Evolutionary conservation across 1,139 yeast genomes (phyloP).

Genomic region (Petasospora fabianii): DNA sequence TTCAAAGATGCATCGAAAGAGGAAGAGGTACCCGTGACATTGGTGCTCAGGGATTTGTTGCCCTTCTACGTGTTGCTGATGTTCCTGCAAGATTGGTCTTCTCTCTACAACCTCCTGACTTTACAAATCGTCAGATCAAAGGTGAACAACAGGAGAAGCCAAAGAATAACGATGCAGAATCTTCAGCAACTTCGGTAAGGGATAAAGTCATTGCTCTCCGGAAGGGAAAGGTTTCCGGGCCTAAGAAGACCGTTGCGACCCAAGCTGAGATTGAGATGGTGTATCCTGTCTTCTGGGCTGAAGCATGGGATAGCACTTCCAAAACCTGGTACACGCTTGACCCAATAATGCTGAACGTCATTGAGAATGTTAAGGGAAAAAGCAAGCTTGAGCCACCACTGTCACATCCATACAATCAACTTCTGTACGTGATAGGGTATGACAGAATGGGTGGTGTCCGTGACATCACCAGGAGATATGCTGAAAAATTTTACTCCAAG

Average conservation of each 20-base stretch:
- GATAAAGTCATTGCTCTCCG: slow-evolving; percentile 19
- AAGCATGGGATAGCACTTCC: slow-evolving; percentile 78
- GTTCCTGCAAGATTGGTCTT: slow-evolving; percentile 71
- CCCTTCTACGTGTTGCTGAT: slow-evolving; percentile 66
- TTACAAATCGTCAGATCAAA: slow-evolving; percentile 37
- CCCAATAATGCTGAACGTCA: slow-evolving; percentile 59
- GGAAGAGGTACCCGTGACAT: slow-evolving; percentile 73
- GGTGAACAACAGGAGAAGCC: neutral
- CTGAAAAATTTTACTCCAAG: slow-evolving; percentile 66
- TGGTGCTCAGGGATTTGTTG: slow-evolving; percentile 85
- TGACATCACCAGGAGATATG: slow-evolving; percentile 85
- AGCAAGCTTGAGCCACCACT: slow-evolving; percentile 77
- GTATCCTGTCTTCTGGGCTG: slow-evolving; percentile 88
- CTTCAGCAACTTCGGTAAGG: slow-evolving; percentile 9
- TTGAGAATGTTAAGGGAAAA: slow-evolving; percentile 61
- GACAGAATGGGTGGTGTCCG: slow-evolving; percentile 61
- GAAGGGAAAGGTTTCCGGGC: slow-evolving; percentile 13
- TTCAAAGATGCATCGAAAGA: slow-evolving; percentile 38
- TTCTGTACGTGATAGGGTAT: slow-evolving; percentile 75
- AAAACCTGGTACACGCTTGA: slow-evolving; percentile 84
- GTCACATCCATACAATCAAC: slow-evolving; percentile 52
- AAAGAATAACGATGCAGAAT: no score
- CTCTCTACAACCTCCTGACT: slow-evolving; percentile 89
- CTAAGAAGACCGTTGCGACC: slow-evolving; percentile 10
- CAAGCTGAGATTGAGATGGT: slow-evolving; percentile 27